Conservation (phyloP, 345 rosid genomes). For the Rhodamnia rubescens region DNA sequence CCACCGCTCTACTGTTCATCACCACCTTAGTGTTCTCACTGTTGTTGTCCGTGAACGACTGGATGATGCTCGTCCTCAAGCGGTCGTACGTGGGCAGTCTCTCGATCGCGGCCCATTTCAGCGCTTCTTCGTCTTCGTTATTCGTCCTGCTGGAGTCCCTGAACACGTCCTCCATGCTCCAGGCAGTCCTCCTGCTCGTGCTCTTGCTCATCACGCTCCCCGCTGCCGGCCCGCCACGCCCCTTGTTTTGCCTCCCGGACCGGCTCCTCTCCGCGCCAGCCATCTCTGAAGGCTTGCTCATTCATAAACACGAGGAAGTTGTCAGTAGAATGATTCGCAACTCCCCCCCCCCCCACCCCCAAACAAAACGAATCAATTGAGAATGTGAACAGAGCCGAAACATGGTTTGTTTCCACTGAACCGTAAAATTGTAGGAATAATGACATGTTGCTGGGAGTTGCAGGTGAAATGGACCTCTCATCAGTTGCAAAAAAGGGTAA, state of each 20-base stretch:
- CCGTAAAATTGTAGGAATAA: not conserved
- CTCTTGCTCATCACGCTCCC: constrained; percentile 28
- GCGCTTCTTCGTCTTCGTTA: constrained; percentile 82
- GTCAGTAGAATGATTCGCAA: not conserved
- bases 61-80: constrained; percentile 63
- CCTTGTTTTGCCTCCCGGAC: not conserved
- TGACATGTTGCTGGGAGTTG: not conserved
- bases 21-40: constrained; percentile 6
- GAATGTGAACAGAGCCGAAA: not conserved
- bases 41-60: constrained; percentile 31
- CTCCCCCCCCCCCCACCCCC: not conserved
- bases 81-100: constrained; percentile 76
- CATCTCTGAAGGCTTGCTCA: constrained; percentile 6
- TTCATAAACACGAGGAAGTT: not conserved
- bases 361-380: not conserved
- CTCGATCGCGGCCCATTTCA: constrained; percentile 96
- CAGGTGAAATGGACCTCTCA: not conserved
- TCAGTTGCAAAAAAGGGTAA: not conserved
- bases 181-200: constrained; percentile 38
- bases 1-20: constrained; percentile 35
- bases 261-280: constrained; percentile 16
- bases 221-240: not conserved
- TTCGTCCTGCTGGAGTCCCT: constrained; percentile 26
- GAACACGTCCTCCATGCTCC: constrained; percentile 59
- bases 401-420: not conserved